Percentiles rank a stretch among this genome's conserved stretches.
phyloP scores from a whole-genome alignment of 1,284 basidiomycete species.

The Apiotrichum gamsii region DNA sequence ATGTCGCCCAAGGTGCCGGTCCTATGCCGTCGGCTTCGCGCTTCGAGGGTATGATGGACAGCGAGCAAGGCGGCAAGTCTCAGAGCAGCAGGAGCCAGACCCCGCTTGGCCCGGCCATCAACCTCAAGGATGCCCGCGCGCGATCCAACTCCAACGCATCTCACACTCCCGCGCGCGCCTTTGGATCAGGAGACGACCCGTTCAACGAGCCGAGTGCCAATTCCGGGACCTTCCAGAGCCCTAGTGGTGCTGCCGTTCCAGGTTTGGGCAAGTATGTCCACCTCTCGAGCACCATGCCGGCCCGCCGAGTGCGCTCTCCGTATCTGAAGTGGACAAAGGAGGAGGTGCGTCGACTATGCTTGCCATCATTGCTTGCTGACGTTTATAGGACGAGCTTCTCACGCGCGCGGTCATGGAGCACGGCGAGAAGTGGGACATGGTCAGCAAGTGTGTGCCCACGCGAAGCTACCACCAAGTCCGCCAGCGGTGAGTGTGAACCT shows the following conservation, averaged over 20 bases:
- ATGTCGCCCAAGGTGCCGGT: slow-evolving; percentile 13
- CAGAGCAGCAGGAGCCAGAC: slow-evolving; percentile 10
- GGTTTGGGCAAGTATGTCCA: slow-evolving; percentile 45
- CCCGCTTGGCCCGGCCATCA: slow-evolving; percentile 34
- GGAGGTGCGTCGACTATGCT: slow-evolving; percentile 27
- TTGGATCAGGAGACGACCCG: slow-evolving; percentile 15
- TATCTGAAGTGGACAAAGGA: slow-evolving; percentile 46
- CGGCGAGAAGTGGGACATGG: slow-evolving; percentile 47
- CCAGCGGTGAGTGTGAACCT: slow-evolving; percentile 37
- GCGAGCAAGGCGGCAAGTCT: neutral
- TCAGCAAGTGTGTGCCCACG: slow-evolving; percentile 44
- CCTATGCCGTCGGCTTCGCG: slow-evolving; percentile 8
- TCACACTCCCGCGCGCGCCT: too few relatives aligned
- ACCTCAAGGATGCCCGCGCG: slow-evolving; percentile 13
- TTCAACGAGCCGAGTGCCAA: slow-evolving; percentile 2
- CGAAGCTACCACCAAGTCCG: slow-evolving; percentile 46
- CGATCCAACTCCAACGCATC: too few relatives aligned
- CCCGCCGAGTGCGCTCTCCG: slow-evolving; percentile 36
- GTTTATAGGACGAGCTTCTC: slow-evolving; percentile 38
- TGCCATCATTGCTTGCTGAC: neutral
- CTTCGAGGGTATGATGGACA: slow-evolving; percentile 18
- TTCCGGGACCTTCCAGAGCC: slow-evolving; percentile 23
- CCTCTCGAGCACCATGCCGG: slow-evolving; percentile 36
- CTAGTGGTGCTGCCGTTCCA: slow-evolving; percentile 36
- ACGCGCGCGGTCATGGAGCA: slow-evolving; percentile 43